Base-by-base conservation (phyloP, 192 early-diverging fungal genomes). In the Rhizophagus sp. region DNA sequence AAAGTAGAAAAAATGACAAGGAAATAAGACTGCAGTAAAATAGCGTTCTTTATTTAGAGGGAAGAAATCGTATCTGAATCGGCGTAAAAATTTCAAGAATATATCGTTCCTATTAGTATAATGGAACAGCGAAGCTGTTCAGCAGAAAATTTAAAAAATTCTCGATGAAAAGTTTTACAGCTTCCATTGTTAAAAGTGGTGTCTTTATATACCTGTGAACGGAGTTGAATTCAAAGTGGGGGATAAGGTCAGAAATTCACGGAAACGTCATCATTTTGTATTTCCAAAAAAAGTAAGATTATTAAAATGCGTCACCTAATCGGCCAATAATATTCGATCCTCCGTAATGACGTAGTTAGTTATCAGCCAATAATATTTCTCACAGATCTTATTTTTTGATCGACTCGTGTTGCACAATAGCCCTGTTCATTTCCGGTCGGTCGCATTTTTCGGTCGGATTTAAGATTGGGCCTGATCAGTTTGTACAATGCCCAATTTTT, bases 231-330 rank as follows among this genome's bases (percentile, higher is more conserved):
- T 30, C 25, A 25, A 66, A 66, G 64, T 66, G 62, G 64, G 64
- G 64, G 25, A 66, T 66, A 12, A 66, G 64, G 64, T 66, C 64
- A 66, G 64, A 66, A 33, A 66, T 66, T 66, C 64, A 27, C 25
- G 25, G 10, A 66, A 66, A 66, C 24, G 64, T 66, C 64, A 66
- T 17, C 25, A 17, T 66, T 66, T 9, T 15, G 13, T 9, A 30
- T 15, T 27, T 6, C 24, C 64, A 57, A 57, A 57, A 22, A 57
- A 4, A 57, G 6, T 19, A 47, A 47, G 44, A 1, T 12, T 12
- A 47, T 2, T 47, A 47, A 19, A 22, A 22, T 57, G 52, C 17
- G 52, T 6, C 4, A 57, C 24, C 25, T 3, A 15, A 66, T 66
- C 64, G 10, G 64, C 64, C 64, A 66, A 66, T 66, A 12, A 66